Conservation (phyloP, 768 basidiomycete species). For the Mycena polygramma region DNA sequence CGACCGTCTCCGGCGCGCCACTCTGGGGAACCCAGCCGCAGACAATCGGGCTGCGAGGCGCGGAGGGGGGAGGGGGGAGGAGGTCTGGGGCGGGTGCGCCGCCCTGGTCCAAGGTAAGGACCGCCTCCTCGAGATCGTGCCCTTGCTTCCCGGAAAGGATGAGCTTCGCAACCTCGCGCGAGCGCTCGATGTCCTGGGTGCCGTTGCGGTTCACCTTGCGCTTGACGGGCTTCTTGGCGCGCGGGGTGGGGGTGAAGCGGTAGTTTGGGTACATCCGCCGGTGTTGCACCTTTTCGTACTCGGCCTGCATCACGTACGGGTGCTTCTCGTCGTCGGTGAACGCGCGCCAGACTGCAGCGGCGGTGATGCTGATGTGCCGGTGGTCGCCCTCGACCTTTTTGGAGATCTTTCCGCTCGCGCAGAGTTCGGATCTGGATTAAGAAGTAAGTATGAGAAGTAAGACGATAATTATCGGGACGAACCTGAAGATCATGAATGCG, state of each 20-base stretch:
- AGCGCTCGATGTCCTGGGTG: conserved; percentile 61
- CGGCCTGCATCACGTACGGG: conserved; percentile 64
- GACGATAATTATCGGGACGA: conserved; percentile 58
- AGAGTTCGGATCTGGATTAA: conserved; percentile 59
- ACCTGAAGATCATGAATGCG: conserved; percentile 83
- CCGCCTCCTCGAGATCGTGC: conserved; percentile 59
- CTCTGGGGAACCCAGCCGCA: conserved; percentile 31
- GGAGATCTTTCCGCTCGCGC: conserved; percentile 62
- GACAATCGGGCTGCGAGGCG: conserved; percentile 43
- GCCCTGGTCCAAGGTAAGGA: conserved; percentile 50
- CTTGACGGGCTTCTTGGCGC: conserved; percentile 59
- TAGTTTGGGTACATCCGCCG: conserved; percentile 64
- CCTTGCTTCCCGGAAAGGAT: conserved; percentile 65
- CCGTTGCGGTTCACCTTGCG: conserved; percentile 68
- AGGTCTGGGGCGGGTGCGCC: conserved; percentile 2
- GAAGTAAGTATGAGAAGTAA: conserved; percentile 46
- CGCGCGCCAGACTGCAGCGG: conserved; percentile 67
- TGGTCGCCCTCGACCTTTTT: conserved; percentile 68
- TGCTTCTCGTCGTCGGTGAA: conserved; percentile 64
- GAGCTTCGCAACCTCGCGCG: conserved; percentile 63
- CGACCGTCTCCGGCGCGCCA: conserved; percentile 6
- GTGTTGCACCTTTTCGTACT: conserved; percentile 65
- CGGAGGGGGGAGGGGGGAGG: neutral
- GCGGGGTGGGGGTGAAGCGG: conserved; percentile 62
- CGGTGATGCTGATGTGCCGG: conserved; percentile 69